phyloP scores from a whole-genome alignment of 345 rosid species.

The Lepidium aucheri region DNA sequence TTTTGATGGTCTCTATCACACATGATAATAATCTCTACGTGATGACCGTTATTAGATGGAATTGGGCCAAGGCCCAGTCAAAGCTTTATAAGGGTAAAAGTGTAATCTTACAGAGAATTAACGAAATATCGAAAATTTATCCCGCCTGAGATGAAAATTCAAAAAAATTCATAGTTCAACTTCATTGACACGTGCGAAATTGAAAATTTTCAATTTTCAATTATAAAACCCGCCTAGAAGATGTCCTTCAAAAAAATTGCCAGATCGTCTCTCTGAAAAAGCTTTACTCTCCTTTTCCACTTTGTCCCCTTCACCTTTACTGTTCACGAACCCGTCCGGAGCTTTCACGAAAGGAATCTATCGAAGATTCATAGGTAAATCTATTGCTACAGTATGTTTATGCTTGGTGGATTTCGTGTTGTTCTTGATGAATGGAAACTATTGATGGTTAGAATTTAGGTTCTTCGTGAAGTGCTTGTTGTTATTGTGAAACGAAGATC shows the following conservation, averaged over 20 bases:
- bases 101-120: not conserved
- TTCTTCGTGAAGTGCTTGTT: not conserved
- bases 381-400: not conserved
- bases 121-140: constrained; percentile 1
- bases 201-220: constrained; percentile 22
- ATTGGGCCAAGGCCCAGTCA: constrained; percentile 6
- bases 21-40: not conserved
- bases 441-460: not conserved
- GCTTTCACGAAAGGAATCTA: constrained; percentile 10
- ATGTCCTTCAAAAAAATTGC: constrained; percentile 9
- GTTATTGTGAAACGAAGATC: not conserved
- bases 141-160: constrained; percentile 26
- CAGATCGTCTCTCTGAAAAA: constrained; percentile 26
- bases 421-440: constrained; percentile 4
- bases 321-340: not conserved
- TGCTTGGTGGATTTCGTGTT: not conserved
- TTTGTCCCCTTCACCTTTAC: constrained; percentile 18
- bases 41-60: not conserved
- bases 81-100: not conserved
- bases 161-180: constrained; percentile 3
- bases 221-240: constrained; percentile 28
- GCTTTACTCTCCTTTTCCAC: constrained; percentile 1
- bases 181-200: constrained; percentile 16
- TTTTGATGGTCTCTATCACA: not conserved
- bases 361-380: constrained; percentile 12